These are phyloP conservation scores for Albifimbria verrucaria DNA, from an alignment of 2,329 filamentous ascomycete species.

Conservation along the genomic window DNA sequence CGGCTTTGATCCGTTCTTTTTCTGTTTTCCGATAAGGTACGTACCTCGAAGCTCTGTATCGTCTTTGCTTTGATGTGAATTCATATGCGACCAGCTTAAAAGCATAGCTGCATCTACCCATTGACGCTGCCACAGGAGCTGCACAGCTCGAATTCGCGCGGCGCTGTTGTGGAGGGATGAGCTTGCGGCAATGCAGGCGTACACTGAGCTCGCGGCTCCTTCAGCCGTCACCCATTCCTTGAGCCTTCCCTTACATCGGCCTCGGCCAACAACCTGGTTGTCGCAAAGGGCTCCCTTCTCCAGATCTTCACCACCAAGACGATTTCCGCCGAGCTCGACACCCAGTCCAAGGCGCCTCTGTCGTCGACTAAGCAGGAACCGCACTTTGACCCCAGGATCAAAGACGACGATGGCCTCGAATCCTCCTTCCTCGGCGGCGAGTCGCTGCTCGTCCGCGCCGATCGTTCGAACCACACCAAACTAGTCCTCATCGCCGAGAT, in stretches of 20 bases:
- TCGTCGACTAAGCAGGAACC: slow-evolving; percentile 38
- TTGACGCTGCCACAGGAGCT: background rate
- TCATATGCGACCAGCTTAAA: slow-evolving; percentile 10
- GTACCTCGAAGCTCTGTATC: background rate
- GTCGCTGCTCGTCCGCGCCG: slow-evolving; percentile 56
- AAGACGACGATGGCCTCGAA: slow-evolving; percentile 63
- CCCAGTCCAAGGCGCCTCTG: slow-evolving; percentile 29
- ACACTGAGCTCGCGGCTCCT: slow-evolving; percentile 90
- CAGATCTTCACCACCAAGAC: slow-evolving; percentile 81
- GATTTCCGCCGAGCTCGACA: slow-evolving; percentile 61
- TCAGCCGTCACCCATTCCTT: slow-evolving; percentile 91
- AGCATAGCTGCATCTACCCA: background rate
- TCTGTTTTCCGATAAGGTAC: no score
- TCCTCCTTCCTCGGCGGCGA: slow-evolving; percentile 65
- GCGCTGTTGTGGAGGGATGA: slow-evolving; percentile 27
- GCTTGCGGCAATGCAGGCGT: slow-evolving; percentile 78
- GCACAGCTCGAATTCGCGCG: slow-evolving; percentile 1
- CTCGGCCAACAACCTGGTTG: slow-evolving; percentile 76
- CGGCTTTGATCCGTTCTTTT: slow-evolving; percentile 11
- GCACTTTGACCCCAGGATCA: slow-evolving; percentile 49
- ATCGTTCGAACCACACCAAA: slow-evolving; percentile 67
- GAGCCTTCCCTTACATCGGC: slow-evolving; percentile 70
- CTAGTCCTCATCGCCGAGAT: slow-evolving; percentile 85
- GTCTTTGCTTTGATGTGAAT: background rate
- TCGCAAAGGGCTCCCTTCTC: slow-evolving; percentile 88